Base-by-base conservation (phyloP, 306 rosid genomes). In the Inga leiocalycina region DNA sequence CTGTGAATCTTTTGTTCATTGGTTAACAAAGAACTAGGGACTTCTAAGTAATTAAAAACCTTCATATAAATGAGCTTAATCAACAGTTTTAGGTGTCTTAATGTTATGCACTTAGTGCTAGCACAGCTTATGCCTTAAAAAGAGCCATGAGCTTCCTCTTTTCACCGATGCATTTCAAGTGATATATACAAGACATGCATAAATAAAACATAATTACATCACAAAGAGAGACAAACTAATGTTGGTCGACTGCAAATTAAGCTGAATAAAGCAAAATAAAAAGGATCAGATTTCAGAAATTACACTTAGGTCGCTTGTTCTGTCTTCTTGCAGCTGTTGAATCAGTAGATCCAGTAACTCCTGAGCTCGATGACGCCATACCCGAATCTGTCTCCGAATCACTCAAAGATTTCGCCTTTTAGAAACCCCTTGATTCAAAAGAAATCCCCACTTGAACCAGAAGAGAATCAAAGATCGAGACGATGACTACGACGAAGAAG, bases 281-380 rank as follows among this genome's bases (percentile, higher is more conserved):
- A 49, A 14, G 14, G 32, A 39, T 22, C 54, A 75, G 41, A 70
- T 71, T 80, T 43, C 16, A 69, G 15, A 76, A 34, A 73, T 0
- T 89, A 96, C 99, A 96, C 89, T 96, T 96, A 20, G 99, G 99
- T 67, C 98, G 90, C 90, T 96, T 96, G 51, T 96, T 88, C 79
- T 90, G 88, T 86, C 98, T 88, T 83, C 97, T 88, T 10, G 92
- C 32, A 73, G 97, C 84, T 3, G 97, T 81, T 30, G 89, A 35
- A 87, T 96, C 99, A 78, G 90, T 83, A 81, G 99, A 95, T 95
- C 96, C 99, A 84, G 90, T 77, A 49, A 62, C 93, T 11, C 82
- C 92, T 2, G 98, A 86, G 88, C 93, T 92, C 22, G 99, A 93
- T 77, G 96, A 86, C 56, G 97, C 92, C 86, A 93, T 91, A 78